Conservation (phyloP, 805 yeast species). For the Metschnikowia peoriensis region DNA sequence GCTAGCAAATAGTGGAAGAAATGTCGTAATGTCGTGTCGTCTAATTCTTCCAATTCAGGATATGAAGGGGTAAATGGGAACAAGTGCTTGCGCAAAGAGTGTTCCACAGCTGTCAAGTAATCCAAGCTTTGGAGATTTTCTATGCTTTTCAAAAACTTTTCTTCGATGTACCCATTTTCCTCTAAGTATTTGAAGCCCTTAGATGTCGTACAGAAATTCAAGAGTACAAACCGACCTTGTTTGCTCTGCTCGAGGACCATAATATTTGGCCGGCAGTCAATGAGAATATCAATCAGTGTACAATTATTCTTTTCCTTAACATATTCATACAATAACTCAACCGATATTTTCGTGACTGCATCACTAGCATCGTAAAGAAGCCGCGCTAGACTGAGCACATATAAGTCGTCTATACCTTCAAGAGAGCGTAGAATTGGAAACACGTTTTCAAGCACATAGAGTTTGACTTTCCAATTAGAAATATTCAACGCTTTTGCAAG, state of each 20-base stretch:
- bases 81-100: constrained; percentile 9
- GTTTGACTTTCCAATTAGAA: constrained; percentile 50
- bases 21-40: constrained; percentile 36
- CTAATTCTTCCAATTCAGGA: neutral
- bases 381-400: constrained; percentile 53
- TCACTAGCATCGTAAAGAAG: constrained; percentile 62
- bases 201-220: constrained; percentile 62
- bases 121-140: constrained; percentile 10
- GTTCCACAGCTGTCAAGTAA: constrained; percentile 15
- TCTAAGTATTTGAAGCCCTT: constrained; percentile 65
- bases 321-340: constrained; percentile 22
- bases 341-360: constrained; percentile 21
- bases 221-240: constrained; percentile 47
- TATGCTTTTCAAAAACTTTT: constrained; percentile 9
- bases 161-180: constrained; percentile 40
- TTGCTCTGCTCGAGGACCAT: constrained; percentile 26
- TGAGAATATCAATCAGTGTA: constrained; percentile 49
- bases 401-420: constrained; percentile 44
- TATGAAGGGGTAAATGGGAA: constrained; percentile 24
- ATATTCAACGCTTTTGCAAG: constrained; percentile 63
- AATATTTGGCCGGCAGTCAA: constrained; percentile 55
- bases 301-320: constrained; percentile 22
- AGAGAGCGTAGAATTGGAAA: constrained; percentile 36
- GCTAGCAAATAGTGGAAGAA: constrained; percentile 79
- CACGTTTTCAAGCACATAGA: constrained; percentile 57